Percentiles rank a stretch among this genome's conserved stretches.
Conservation (phyloP, 164 flowering plant species). For the Stephania cephalantha region DNA sequence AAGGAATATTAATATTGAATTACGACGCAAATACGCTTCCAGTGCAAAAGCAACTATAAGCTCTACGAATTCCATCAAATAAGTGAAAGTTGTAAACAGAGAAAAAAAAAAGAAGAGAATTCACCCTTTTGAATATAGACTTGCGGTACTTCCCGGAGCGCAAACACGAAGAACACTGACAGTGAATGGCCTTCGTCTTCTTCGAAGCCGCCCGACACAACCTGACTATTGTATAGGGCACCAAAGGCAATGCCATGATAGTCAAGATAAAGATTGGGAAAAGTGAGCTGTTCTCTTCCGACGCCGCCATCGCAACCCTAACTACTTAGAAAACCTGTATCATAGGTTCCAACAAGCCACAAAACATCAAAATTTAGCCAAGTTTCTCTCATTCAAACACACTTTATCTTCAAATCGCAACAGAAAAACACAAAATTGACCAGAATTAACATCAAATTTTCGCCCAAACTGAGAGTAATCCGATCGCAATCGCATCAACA, state of each 20-base stretch:
- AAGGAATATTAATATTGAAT: neutral
- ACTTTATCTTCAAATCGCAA: neutral
- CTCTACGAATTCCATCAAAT: neutral
- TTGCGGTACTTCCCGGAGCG: slow-evolving; percentile 80
- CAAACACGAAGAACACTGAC: slow-evolving; percentile 68
- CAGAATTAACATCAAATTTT: no score
- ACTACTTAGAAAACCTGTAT: neutral
- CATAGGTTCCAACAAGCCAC: neutral
- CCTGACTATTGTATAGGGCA: slow-evolving; percentile 79
- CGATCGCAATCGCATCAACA: no score
- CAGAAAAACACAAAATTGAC: neutral
- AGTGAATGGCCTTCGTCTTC: slow-evolving; percentile 60
- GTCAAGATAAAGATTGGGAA: slow-evolving; percentile 93
- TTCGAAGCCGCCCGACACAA: slow-evolving; percentile 65
- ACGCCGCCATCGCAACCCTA: slow-evolving; percentile 52
- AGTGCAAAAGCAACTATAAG: neutral
- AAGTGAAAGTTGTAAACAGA: neutral
- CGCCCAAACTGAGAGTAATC: no score
- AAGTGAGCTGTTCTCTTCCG: slow-evolving; percentile 76
- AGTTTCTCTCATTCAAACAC: neutral
- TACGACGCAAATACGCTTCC: neutral
- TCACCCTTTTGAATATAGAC: slow-evolving; percentile 67
- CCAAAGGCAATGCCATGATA: slow-evolving; percentile 86
- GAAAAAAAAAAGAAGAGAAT: neutral
- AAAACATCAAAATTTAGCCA: neutral